Base-by-base conservation (phyloP, 345 rosid genomes). In the Noccaea caerulescens region DNA sequence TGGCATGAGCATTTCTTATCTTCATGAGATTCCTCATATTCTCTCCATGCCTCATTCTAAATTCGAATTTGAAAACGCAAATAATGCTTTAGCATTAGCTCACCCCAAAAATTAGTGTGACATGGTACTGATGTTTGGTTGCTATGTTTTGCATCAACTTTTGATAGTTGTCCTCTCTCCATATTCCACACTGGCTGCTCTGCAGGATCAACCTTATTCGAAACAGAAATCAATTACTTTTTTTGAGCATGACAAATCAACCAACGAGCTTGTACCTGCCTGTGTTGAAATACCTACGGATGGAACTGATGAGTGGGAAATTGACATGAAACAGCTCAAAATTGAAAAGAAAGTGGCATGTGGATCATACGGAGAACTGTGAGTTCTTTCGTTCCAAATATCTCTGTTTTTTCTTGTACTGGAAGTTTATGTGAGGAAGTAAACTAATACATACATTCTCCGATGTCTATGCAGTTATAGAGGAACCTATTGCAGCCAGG, bases 231-330 rank as follows among this genome's bases (percentile, higher is more conserved):
- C 85, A 55, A 64, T 81, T 51, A 57, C 85, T 37, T 63, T 79
- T 78, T 54, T 72, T 65, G 76, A 82, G 79, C 83, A 78, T 54
- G 76, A 71, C 73, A 82, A 77, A 71, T 63, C 69, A 27, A 80
- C 61, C 63, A 63, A 63, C 56, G 84, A 80, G 78, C 78, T 80
- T 20, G 52, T 80, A 73, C 89, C 87, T 50, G 80, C 80, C 41
- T 81, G 83, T 78, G 83, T 94, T 63, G 86, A 89, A 80, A 87
- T 94, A 75, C 99, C 99, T 36, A 80, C 82, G 6, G 99, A 91
- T 84, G 98, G 89, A 63, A 85, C 88, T 77, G 96, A 94, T 86
- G 98, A 88, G 69, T 94, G 98, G 98, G 99, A 91, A 83, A 88
- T 91, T 76, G 93, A 88, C 82, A 54, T 82, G 76, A 83, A 74